These are phyloP conservation scores for Diaporthe eres DNA, from an alignment of 2,329 filamentous ascomycete genomes.

Conservation along the genomic window DNA sequence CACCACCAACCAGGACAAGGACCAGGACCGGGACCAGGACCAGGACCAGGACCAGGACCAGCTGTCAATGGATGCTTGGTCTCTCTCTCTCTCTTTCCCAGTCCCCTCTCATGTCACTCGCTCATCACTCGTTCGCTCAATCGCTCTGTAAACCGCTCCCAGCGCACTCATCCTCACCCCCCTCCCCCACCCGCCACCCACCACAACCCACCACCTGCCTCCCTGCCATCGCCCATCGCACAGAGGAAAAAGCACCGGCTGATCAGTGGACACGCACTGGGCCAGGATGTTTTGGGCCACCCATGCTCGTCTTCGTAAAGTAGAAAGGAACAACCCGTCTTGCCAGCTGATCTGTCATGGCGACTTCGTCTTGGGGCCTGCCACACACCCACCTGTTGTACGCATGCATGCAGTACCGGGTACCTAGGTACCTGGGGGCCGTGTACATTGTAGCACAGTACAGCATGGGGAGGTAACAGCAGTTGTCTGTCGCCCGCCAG, in stretches of 20 bases:
- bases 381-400: constrained; percentile 14
- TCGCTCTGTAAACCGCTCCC: constrained; percentile 3
- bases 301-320: constrained; percentile 9
- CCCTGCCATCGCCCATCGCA: neutral
- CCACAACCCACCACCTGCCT: neutral
- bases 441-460: constrained; percentile 2
- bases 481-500: neutral
- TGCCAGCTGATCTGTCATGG: constrained; percentile 29
- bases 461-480: neutral
- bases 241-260: constrained; percentile 20
- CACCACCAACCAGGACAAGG: constrained; percentile 21
- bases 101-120: neutral
- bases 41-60: constrained; percentile 4
- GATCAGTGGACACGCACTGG: constrained; percentile 27
- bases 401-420: constrained; percentile 1
- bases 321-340: constrained; percentile 24
- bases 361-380: constrained; percentile 17
- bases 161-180: neutral
- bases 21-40: constrained; percentile 4
- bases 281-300: constrained; percentile 12
- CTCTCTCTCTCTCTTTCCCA: neutral
- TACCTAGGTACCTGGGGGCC: constrained; percentile 14
- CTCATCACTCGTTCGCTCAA: neutral
- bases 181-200: neutral
- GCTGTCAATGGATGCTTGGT: constrained; percentile 24